Base-by-base conservation (phyloP, 257 asterid species). In the Voacanga thouarsii region DNA sequence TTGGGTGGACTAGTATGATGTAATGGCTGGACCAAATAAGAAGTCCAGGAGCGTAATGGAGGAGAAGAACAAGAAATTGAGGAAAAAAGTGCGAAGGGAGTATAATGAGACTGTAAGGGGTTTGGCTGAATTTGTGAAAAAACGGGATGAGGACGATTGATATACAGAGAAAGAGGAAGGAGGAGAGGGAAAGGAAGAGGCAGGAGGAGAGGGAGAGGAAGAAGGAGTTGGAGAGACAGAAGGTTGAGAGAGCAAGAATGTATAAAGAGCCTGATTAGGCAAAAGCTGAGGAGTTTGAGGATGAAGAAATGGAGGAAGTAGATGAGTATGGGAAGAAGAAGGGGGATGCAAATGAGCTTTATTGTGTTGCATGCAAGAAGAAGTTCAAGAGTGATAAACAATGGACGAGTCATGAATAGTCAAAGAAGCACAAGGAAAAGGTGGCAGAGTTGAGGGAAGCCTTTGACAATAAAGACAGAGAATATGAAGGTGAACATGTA, bases 321-420 rank as follows among this genome's bases (percentile, higher is more conserved):
- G 91, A 85, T 82, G 97, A 92, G 78, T 82, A 75, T 53, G 73
- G 39, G 66, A 87, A 84, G 86, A 88, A 73, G 81, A 82, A 80
- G 68, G 83, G 77, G 30, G 79, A 77, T 41, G 71, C 6, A 28
- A 73, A 83, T 0, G 97, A 96, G 83, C 86, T 92, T 23, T 96
- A 93, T 76, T 96, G 99, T 81, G 92, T 96, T 49, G 96, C 86
- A 39, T 96, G 99, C 47, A 87, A 97, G 84, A 92, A 93, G 90
- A 96, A 90, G 87, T 96, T 96, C 82, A 96, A 87, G 92, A 93
- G 95, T 65, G 98, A 96, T 75, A 96, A 92, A 82, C 99, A 96
- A 83, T 96, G 98, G 99, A 90, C 88, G 85, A 96, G 93, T 86
- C 98, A 96, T 6, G 97, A 96, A 84, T 97, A 90, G 86, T 96